These are phyloP conservation scores for Sugiyamaella neomexicana DNA, from an alignment of 1,139 yeast species.

Conservation along the genomic window DNA sequence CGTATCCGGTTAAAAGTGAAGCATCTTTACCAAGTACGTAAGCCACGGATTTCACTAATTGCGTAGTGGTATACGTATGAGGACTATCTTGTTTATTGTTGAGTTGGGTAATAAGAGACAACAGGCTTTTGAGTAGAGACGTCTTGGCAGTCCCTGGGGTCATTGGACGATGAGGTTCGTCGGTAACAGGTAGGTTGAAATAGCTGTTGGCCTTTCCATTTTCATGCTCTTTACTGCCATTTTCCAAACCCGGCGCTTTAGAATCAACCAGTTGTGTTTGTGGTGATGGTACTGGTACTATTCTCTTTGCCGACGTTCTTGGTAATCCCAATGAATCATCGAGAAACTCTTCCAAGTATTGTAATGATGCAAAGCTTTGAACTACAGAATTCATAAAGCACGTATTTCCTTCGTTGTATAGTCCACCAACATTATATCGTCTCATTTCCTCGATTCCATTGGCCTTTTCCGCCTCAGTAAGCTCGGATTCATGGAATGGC, in stretches of 20 bases:
- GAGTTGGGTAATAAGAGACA: conserved; percentile 36
- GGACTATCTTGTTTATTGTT: conserved; percentile 37
- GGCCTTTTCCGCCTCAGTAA: conserved; percentile 31
- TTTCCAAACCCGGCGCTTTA: background rate
- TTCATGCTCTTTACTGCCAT: background rate
- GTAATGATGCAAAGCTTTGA: conserved; percentile 78
- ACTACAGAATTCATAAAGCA: conserved; percentile 91
- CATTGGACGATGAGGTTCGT: conserved; percentile 6
- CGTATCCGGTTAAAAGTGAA: conserved; percentile 75
- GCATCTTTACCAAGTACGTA: conserved; percentile 81
- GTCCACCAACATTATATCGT: conserved; percentile 61
- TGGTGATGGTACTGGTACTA: background rate
- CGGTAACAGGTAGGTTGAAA: background rate
- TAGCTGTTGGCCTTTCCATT: background rate
- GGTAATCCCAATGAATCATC: conserved; percentile 38
- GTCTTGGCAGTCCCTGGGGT: conserved; percentile 14
- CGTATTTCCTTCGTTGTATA: conserved; percentile 86
- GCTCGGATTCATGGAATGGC: conserved; percentile 30
- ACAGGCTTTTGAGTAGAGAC: conserved; percentile 28
- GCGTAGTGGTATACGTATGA: conserved; percentile 61
- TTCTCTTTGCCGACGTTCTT: conserved; percentile 1
- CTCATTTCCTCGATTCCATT: conserved; percentile 33
- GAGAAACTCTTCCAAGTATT: conserved; percentile 58
- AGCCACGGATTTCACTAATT: conserved; percentile 67
- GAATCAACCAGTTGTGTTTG: background rate